Conservation (phyloP, 176 grass and related monocot species). For the Saccharum officinarum region DNA sequence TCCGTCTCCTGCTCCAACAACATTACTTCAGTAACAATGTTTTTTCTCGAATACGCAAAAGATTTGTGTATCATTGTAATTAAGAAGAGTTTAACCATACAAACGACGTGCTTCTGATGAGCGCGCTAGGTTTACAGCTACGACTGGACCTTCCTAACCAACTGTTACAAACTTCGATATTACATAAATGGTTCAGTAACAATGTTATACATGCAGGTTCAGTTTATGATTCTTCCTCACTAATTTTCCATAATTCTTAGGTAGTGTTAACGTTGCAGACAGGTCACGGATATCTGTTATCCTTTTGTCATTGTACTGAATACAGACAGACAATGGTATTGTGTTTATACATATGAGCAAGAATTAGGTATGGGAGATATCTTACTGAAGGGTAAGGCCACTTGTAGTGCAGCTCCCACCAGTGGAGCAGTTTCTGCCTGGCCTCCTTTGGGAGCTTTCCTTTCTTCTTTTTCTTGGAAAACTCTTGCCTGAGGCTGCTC, state of each 20-base stretch:
- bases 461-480: slow-evolving; percentile 93
- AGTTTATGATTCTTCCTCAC: not conserved
- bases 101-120: no score
- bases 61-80: no score
- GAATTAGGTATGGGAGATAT: not conserved
- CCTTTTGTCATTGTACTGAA: not conserved
- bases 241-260: not conserved
- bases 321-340: not conserved
- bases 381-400: slow-evolving; percentile 87
- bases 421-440: slow-evolving; percentile 73
- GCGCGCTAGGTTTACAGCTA: no score
- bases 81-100: no score
- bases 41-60: no score
- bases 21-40: not conserved
- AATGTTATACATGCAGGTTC: not conserved
- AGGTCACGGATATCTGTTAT: not conserved
- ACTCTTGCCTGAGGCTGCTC: slow-evolving; percentile 80
- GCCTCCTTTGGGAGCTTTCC: slow-evolving; percentile 86
- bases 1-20: slow-evolving; percentile 49
- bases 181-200: not conserved
- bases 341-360: not conserved
- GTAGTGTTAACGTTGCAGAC: not conserved
- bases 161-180: no score
- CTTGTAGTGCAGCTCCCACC: slow-evolving; percentile 85
- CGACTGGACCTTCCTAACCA: no score